Evolutionary conservation across 768 basidiomycete species (phyloP), one percentile per base, ranked within the genome.

Genomic region (Crucibulum laeve): DNA sequence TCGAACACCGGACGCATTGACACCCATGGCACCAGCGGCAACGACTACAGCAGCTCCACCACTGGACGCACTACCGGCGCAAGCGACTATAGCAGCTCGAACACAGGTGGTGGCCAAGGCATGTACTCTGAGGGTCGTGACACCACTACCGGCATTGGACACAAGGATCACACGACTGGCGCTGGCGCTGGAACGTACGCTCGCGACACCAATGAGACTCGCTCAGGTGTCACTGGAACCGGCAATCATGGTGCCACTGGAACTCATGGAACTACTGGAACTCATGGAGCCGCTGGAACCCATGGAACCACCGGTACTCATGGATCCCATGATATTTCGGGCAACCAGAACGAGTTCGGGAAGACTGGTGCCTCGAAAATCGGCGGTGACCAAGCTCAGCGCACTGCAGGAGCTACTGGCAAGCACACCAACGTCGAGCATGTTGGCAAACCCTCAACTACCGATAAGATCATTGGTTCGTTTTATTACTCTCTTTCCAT

Each of bases 391-490:
- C n/a, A n/a, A n/a, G n/a, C 13, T 15, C 2, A 18, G 2, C 10
- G 11, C 36, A 37, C 36, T 18, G 36, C 15, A 13, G 19, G 15
- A 15, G 18, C 15, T 37, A 37, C 36, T 11, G 36, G 36, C 10
- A 37, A 10, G 11, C 28, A 32, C 28, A 32, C 11, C 28, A 2
- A 10, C 28, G 15, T 11, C 15, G 15, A 10, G 11, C 28, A 32
- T 18, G 18, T 11, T 37, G 19, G 11, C 10, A 42, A 42, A 7
- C 40, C 40, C 32, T 30, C 40, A 17, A 30, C 32, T 3, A 30
- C 15, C 14, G 40, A 42, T 30, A 42, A 42, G 25, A 26, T 42
- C 14, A 26, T 32, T 30, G 40, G 40, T 32, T 11, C 18, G n/a
- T 11, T 40, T 13, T 25, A 3, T 13, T 14, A 6, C 23, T 19